Percentiles rank a stretch among this genome's conserved stretches.
Conservation (phyloP, 805 yeast species). For the Monosporozyma unispora region DNA sequence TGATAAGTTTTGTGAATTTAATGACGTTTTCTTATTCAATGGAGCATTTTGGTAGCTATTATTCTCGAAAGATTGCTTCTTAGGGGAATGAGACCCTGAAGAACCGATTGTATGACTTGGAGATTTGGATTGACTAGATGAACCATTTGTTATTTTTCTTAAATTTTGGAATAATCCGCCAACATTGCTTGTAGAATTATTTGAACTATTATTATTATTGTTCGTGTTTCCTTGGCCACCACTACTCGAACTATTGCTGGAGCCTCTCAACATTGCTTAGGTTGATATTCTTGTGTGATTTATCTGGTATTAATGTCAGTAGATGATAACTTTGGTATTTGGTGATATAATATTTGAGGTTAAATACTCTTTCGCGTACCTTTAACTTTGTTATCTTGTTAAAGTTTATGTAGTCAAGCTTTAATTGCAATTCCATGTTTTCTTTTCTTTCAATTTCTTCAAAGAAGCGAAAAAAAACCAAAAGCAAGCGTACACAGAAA, state of each 20-base stretch:
- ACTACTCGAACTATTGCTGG: neutral
- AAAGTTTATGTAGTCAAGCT: neutral
- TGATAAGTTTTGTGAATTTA: conserved; percentile 24
- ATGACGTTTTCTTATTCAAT: conserved; percentile 20
- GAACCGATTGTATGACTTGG: neutral
- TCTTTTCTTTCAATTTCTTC: neutral
- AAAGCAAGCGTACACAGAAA: neutral
- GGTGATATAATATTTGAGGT: neutral
- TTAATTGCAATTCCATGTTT: neutral
- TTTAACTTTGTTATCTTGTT: neutral
- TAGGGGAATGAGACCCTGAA: neutral
- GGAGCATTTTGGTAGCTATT: conserved; percentile 10
- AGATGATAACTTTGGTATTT: neutral
- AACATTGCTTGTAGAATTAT: neutral
- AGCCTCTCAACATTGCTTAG: conserved; percentile 6
- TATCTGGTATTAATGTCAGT: too few species aligned
- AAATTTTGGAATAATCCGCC: conserved; percentile 19
- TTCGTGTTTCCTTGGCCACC: neutral
- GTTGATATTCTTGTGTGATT: too few species aligned
- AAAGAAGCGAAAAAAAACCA: neutral
- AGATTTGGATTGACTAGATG: conserved; percentile 2
- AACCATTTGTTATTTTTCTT: conserved; percentile 18
- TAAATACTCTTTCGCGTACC: neutral
- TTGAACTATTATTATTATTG: neutral
- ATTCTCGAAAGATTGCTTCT: neutral